Evolutionary conservation across 176 grass and related monocot genomes (phyloP).

Genomic region (Oryza meridionalis): DNA sequence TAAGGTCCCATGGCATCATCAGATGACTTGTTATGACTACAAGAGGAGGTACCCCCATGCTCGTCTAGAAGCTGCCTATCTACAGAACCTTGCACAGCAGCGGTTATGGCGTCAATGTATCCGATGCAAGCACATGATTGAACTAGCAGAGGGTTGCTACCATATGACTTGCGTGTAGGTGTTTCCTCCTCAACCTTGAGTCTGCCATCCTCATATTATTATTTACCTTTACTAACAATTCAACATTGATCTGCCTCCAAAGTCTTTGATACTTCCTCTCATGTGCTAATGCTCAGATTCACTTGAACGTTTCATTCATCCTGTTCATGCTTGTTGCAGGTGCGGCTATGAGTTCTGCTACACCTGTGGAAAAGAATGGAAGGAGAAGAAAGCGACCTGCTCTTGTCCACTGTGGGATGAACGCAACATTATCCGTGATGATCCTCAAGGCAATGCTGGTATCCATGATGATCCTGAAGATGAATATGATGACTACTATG

Average conservation of each 20-base stretch:
- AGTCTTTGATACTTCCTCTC: background rate
- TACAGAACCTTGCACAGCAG: constrained; percentile 48
- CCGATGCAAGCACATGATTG: constrained; percentile 87
- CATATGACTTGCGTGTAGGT: constrained; percentile 81
- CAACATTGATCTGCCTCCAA: background rate
- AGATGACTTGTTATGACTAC: constrained; percentile 55
- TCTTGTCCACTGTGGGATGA: constrained; percentile 69
- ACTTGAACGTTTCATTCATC: background rate
- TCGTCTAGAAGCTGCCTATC: constrained; percentile 49
- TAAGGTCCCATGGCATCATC: constrained; percentile 80
- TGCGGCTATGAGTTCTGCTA: constrained; percentile 90
- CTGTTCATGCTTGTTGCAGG: constrained; percentile 33
- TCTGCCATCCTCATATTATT: background rate
- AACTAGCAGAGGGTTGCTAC: constrained; percentile 65
- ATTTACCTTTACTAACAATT: background rate
- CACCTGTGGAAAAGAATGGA: constrained; percentile 70
- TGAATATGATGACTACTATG: background rate
- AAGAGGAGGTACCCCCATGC: constrained; percentile 48
- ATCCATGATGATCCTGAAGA: background rate
- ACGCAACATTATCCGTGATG: constrained; percentile 41
- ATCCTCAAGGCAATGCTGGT: background rate
- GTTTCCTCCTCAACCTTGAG: background rate
- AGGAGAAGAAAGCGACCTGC: constrained; percentile 65
- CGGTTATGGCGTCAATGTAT: constrained; percentile 51
- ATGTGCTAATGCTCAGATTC: background rate